A percentile compares a stretch with the other conserved stretches of the same genome.
These are phyloP conservation scores for Sodiomyces alkalinus DNA, from an alignment of 2,329 filamentous ascomycete species.

Conservation along the genomic window DNA sequence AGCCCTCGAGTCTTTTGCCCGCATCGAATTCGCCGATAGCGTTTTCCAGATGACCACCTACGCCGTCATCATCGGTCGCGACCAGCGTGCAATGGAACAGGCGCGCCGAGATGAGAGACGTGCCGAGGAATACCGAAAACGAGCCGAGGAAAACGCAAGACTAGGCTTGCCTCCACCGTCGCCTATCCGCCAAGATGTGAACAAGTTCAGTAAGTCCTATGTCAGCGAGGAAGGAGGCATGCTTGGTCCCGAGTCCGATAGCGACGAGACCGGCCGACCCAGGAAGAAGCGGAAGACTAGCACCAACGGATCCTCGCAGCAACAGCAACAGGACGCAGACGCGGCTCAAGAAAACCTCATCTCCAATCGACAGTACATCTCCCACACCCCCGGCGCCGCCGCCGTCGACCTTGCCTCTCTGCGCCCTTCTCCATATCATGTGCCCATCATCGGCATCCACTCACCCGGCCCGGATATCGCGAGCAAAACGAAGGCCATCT, in stretches of 20 bases:
- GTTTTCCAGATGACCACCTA: slow-evolving; percentile 68
- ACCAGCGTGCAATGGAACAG: slow-evolving; percentile 42
- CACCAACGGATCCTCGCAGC: slow-evolving; percentile 24
- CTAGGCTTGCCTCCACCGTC: slow-evolving; percentile 34
- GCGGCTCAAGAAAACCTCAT: slow-evolving; percentile 31
- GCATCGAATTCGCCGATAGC: slow-evolving; percentile 58
- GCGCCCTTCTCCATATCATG: slow-evolving; percentile 43
- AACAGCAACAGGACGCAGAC: slow-evolving; percentile 20
- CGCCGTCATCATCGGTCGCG: slow-evolving; percentile 56
- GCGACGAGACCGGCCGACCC: slow-evolving; percentile 31
- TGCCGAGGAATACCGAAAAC: slow-evolving; percentile 27
- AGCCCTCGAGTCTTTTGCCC: slow-evolving; percentile 39
- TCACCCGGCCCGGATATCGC: slow-evolving; percentile 48
- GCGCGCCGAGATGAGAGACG: slow-evolving; percentile 36
- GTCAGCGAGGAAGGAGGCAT: slow-evolving; percentile 58
- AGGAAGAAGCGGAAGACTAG: slow-evolving; percentile 31
- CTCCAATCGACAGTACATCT: slow-evolving; percentile 44
- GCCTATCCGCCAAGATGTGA: slow-evolving; percentile 32
- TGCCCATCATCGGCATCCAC: slow-evolving; percentile 57
- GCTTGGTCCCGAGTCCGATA: slow-evolving; percentile 46
- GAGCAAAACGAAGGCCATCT: slow-evolving; percentile 55
- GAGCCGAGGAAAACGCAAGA: slow-evolving; percentile 28
- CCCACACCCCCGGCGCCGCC: slow-evolving; percentile 42
- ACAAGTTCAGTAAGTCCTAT: slow-evolving; percentile 47
- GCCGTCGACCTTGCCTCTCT: slow-evolving; percentile 44